These are phyloP conservation scores for Suhomyces sp. DNA, from an alignment of 805 yeast species.

Conservation along the genomic window DNA sequence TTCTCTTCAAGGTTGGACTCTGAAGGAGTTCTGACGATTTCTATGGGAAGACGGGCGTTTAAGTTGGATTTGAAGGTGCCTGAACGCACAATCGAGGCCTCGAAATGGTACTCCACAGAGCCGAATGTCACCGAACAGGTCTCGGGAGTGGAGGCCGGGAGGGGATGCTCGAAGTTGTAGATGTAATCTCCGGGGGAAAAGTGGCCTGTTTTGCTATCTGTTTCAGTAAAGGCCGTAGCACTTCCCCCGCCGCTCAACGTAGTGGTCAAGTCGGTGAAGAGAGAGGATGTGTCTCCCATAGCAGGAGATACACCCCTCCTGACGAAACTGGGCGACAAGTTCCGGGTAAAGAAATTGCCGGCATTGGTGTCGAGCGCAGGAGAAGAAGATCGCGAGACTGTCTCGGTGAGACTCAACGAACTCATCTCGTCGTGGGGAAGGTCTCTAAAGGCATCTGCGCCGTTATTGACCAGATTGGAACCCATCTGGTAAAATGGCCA, in stretches of 20 bases:
- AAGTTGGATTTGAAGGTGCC: constrained; percentile 87
- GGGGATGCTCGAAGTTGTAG: constrained; percentile 86
- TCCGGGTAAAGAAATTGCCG: constrained; percentile 25
- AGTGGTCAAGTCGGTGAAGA: constrained; percentile 22
- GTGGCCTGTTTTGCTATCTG: constrained; percentile 24
- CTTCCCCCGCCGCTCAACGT: constrained; percentile 15
- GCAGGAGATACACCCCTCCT: constrained; percentile 32
- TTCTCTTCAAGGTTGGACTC: constrained; percentile 80
- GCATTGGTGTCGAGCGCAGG: constrained; percentile 5
- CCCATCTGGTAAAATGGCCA: constrained; percentile 78
- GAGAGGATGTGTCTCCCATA: constrained; percentile 15
- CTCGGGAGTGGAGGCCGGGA: constrained; percentile 82
- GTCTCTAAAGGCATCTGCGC: constrained; percentile 47
- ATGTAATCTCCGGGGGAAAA: constrained; percentile 89
- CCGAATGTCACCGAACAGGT: constrained; percentile 78
- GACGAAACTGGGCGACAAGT: constrained; percentile 24
- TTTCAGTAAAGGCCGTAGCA: constrained; percentile 3
- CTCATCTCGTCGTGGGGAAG: constrained; percentile 31
- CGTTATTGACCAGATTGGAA: constrained; percentile 29
- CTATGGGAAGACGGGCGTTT: constrained; percentile 58
- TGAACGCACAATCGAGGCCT: constrained; percentile 65
- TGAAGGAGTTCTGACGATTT: constrained; percentile 70
- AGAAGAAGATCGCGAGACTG: constrained; percentile 16
- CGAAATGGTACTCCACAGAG: constrained; percentile 64
- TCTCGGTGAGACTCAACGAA: constrained; percentile 32